These are phyloP conservation scores for Fusarium nygamai DNA, from an alignment of 2,329 filamentous ascomycete genomes.

Conservation along the genomic window DNA sequence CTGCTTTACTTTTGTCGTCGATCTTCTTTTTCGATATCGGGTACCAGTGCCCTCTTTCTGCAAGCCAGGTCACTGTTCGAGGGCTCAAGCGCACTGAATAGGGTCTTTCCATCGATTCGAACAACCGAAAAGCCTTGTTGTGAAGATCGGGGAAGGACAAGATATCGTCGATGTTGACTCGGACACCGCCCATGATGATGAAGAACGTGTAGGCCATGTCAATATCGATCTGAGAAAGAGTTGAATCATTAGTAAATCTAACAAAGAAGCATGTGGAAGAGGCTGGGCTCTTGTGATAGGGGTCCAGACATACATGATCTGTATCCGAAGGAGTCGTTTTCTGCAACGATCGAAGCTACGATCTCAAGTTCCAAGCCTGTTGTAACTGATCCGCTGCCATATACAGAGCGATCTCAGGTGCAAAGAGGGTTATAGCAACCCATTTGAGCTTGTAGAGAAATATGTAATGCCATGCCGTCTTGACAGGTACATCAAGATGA, in stretches of 20 bases:
- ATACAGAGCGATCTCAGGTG: slow-evolving; percentile 47
- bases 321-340: neutral
- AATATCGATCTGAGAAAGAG: neutral
- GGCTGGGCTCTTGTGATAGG: too few species aligned
- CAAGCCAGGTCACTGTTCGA: slow-evolving; percentile 2
- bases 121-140: neutral
- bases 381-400: slow-evolving; percentile 30
- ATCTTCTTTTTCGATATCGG: slow-evolving; percentile 34
- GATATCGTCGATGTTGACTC: slow-evolving; percentile 17
- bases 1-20: slow-evolving; percentile 51
- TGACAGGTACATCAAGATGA: slow-evolving; percentile 50
- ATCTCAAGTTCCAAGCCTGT: slow-evolving; percentile 11
- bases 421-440: slow-evolving; percentile 45
- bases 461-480: slow-evolving; percentile 1
- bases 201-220: slow-evolving; percentile 43
- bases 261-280: neutral
- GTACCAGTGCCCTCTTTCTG: slow-evolving; percentile 15
- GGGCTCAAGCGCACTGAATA: slow-evolving; percentile 7
- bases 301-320: neutral
- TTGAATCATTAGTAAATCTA: neutral
- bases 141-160: slow-evolving; percentile 2
- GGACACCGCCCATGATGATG: slow-evolving; percentile 45
- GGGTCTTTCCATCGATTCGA: neutral
- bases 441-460: slow-evolving; percentile 41
- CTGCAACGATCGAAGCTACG: neutral